A percentile compares a stretch with the other conserved stretches of the same genome.
Evolutionary conservation across 208 protist genomes (phyloP).

Genomic region (Leishmania martiniquensis): DNA sequence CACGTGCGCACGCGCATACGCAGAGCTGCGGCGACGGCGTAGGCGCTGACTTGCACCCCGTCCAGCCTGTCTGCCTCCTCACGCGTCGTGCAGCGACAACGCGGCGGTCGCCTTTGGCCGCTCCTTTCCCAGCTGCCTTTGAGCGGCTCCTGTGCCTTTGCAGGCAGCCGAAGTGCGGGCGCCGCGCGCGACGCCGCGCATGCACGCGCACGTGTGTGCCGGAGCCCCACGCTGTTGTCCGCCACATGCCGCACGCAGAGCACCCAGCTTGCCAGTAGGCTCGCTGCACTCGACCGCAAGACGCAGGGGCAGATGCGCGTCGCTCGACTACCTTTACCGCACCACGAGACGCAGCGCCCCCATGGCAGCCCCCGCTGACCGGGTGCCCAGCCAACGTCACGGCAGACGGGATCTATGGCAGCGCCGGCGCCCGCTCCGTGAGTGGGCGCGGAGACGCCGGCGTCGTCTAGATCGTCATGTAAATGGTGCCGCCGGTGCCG

Average conservation of each 20-base stretch:
- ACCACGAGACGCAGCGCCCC: neutral
- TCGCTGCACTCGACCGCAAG: neutral
- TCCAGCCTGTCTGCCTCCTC: neutral
- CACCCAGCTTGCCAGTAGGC: neutral
- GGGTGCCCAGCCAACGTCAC: neutral
- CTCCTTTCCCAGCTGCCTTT: neutral
- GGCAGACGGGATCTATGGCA: neutral
- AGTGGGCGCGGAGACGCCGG: neutral
- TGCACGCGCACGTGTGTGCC: neutral
- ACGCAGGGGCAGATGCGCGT: neutral
- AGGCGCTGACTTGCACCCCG: neutral
- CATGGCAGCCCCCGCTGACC: neutral
- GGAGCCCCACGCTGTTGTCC: neutral
- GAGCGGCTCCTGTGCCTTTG: neutral
- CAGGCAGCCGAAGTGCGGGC: neutral
- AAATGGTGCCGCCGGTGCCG: constrained; percentile 38
- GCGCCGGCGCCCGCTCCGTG: neutral
- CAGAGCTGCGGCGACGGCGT: neutral
- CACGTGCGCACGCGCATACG: too few species aligned
- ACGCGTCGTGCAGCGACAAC: neutral
- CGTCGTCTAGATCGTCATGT: constrained; percentile 18
- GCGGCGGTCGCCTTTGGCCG: neutral
- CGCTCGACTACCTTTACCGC: neutral
- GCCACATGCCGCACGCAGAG: neutral
- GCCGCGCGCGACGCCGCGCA: neutral